phyloP scores from a whole-genome alignment of 139 green algal genomes.

The Coelastrella sp. region DNA sequence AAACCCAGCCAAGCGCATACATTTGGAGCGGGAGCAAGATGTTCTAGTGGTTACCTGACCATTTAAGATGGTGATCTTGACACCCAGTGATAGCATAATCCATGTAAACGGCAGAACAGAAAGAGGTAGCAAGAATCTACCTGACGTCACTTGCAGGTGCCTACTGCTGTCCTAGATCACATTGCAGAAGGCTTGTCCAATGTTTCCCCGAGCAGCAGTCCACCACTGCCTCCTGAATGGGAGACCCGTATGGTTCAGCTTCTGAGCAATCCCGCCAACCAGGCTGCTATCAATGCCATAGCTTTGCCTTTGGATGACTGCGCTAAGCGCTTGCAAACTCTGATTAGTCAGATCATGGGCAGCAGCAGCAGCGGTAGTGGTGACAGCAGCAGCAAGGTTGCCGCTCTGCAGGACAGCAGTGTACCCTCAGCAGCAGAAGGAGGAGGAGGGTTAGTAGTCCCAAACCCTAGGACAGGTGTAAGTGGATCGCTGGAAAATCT shows the following conservation, averaged over 20 bases:
- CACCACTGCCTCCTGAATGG: neutral
- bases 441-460: neutral
- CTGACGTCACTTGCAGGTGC: conserved; percentile 27
- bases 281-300: neutral
- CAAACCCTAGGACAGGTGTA: neutral
- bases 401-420: too few relatives aligned
- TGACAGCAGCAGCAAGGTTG: neutral
- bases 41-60: too few relatives aligned
- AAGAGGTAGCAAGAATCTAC: neutral
- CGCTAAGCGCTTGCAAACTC: neutral
- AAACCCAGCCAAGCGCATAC: too few relatives aligned
- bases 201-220: conserved; percentile 1
- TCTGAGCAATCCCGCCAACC: conserved; percentile 13
- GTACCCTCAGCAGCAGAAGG: neutral
- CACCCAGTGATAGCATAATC: neutral
- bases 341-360: neutral
- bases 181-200: conserved; percentile 43
- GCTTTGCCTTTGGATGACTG: neutral
- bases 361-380: neutral
- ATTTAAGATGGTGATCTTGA: too few relatives aligned
- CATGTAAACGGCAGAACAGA: neutral
- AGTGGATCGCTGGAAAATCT: neutral
- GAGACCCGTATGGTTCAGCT: neutral
- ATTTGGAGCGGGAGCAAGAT: too few relatives aligned
- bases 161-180: conserved; percentile 50